A percentile compares a stretch with the other conserved stretches of the same genome.
These are phyloP conservation scores for Saccharomyces jurei DNA, from an alignment of 805 yeast genomes.

Conservation along the genomic window DNA sequence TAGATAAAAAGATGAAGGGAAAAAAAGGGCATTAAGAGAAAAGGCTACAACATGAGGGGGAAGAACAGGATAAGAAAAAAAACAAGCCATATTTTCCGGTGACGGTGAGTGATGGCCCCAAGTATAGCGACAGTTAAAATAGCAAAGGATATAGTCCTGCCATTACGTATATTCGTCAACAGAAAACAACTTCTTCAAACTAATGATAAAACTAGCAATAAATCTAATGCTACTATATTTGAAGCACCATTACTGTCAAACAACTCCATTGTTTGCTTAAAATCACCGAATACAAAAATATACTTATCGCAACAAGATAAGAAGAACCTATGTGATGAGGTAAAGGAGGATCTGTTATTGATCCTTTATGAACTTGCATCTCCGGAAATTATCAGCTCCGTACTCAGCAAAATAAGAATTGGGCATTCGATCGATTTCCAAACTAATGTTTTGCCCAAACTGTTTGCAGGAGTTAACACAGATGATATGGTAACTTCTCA, in stretches of 20 bases:
- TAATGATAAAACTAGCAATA: constrained; percentile 1
- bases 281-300: constrained; percentile 23
- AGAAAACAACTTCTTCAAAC: constrained; percentile 23
- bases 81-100: not conserved
- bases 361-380: constrained; percentile 25
- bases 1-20: not conserved
- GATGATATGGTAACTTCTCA: constrained; percentile 8
- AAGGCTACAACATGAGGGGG: not conserved
- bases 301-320: constrained; percentile 28
- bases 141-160: constrained; percentile 16
- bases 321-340: constrained; percentile 19
- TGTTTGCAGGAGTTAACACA: constrained; percentile 2
- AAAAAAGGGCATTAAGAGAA: not conserved
- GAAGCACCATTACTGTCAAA: constrained; percentile 30
- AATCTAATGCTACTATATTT: constrained; percentile 15
- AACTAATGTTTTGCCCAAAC: constrained; percentile 8
- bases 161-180: constrained; percentile 24
- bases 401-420: constrained; percentile 19
- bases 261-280: constrained; percentile 27
- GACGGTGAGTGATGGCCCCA: constrained; percentile 7
- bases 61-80: not conserved
- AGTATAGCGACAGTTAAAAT: constrained; percentile 22
- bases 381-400: constrained; percentile 12
- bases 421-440: constrained; percentile 21
- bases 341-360: constrained; percentile 20